Base-by-base conservation (phyloP, 2,329 filamentous ascomycete genomes). In the Exophiala calicioides region DNA sequence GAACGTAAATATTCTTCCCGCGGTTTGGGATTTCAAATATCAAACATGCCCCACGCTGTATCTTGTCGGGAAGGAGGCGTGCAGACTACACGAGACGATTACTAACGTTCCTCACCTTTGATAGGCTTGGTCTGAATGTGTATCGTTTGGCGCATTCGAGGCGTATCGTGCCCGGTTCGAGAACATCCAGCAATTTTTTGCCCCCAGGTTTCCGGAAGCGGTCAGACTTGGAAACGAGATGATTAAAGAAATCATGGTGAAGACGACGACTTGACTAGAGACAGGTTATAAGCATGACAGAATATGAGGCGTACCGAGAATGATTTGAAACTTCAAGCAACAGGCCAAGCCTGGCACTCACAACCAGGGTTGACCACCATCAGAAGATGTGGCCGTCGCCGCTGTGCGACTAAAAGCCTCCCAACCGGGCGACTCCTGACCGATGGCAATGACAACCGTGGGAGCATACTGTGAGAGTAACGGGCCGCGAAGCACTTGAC, bases 191-290 rank as follows among this genome's bases (percentile, higher is more conserved):
- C 75, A 75, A 55, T 98, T 95, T 73, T 98, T 98, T 68, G 83
- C 90, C 65, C 89, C 90, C 2, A 75, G 91, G 23, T 96, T 98
- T 63, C 81, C 82, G 1, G 90, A 94, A 64, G 93, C 93, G 4
- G 88, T 85, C 41, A 82, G 84, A 59, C 74, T 98, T 27, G 93
- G 93, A 2, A 95, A 96, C 65, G 86, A 90, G 65, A 98, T 98
- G 93, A 94, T 98, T 69, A 90, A 85, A 74, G 93, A 89, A 33
- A 93, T 98, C 60, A 70, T 96, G 58, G 87, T 91, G 70, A 91
- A 88, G 67, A 86, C 85, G 18, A 62, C 61, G 23, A 50, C 55
- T 10, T 53, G 36, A 52, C 13, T 21, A n/a, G n/a, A n/a, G n/a
- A n/a, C n/a, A n/a, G n/a, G n/a, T n/a, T n/a, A n/a, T n/a, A n/a